Percentiles rank a stretch among this genome's conserved stretches.
phyloP scores from a whole-genome alignment of 176 grass and related monocot species.

The Cymbopogon citratus region DNA sequence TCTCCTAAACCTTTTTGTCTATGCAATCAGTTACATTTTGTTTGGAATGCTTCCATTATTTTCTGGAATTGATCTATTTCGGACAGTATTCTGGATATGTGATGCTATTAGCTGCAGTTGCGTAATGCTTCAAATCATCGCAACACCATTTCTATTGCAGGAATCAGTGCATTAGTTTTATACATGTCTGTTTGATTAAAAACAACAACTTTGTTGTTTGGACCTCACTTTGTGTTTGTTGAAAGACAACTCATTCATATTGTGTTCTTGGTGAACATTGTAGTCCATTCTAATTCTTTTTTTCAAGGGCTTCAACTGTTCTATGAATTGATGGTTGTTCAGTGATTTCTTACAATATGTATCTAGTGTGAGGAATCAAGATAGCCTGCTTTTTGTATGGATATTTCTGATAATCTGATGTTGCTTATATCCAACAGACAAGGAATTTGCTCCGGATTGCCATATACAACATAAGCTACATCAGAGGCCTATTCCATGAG shows the following conservation, averaged over 20 bases:
- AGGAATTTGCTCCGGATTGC: slow-evolving; percentile 97
- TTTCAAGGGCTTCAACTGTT: background rate
- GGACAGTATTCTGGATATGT: background rate
- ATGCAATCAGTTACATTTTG: background rate
- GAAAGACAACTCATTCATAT: background rate
- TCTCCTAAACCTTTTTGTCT: background rate
- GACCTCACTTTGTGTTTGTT: background rate
- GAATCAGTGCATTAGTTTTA: background rate
- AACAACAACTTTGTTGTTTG: background rate
- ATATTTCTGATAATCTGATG: slow-evolving; percentile 3
- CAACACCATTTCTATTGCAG: background rate
- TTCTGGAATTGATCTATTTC: background rate
- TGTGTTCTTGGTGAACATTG: background rate
- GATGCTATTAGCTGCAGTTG: background rate
- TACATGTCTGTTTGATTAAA: background rate
- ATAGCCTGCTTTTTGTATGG: background rate
- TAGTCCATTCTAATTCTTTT: background rate
- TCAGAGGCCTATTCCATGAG: slow-evolving; percentile 92
- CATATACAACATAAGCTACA: slow-evolving; percentile 99
- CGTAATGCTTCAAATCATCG: background rate
- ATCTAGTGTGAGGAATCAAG: background rate
- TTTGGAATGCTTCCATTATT: background rate
- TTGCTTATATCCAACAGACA: slow-evolving; percentile 53
- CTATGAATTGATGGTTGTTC: slow-evolving; percentile 3
- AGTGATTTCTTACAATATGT: background rate